phyloP scores from a whole-genome alignment of 2,329 filamentous ascomycete species.

The Ceratocystis eucalypticola region DNA sequence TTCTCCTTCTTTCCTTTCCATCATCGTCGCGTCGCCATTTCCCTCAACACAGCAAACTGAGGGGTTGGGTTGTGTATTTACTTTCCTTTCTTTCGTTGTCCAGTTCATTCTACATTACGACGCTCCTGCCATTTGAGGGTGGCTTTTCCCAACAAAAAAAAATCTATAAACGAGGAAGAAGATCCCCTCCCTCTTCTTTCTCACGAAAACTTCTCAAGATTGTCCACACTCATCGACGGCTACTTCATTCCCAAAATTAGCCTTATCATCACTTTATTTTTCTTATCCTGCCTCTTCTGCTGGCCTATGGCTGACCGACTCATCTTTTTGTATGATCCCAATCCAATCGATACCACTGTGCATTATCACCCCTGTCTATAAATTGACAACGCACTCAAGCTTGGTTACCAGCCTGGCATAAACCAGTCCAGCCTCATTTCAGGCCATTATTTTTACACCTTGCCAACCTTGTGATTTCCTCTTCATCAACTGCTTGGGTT shows the following conservation, averaged over 20 bases:
- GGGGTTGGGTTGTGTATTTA: background rate
- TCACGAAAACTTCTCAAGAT: background rate
- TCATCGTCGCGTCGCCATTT: background rate
- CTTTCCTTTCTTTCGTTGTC: background rate
- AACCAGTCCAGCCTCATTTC: conserved; percentile 9
- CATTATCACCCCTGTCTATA: background rate
- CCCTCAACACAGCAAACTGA: background rate
- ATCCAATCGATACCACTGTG: background rate
- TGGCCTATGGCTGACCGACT: background rate
- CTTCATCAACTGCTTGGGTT: background rate
- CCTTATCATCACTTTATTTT: background rate
- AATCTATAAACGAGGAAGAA: too few species aligned
- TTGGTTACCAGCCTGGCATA: background rate
- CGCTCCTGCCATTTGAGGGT: background rate
- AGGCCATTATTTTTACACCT: background rate
- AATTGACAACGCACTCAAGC: background rate
- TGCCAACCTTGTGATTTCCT: conserved; percentile 1
- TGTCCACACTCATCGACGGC: background rate
- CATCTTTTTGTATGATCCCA: background rate
- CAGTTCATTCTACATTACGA: background rate
- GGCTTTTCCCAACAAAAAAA: too few species aligned
- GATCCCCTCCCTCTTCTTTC: background rate
- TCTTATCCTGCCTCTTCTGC: background rate
- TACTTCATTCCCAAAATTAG: background rate
- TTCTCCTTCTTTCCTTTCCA: background rate